phyloP scores from a whole-genome alignment of 495 filamentous ascomycete species.

The Penicillium psychrofluorescens region DNA sequence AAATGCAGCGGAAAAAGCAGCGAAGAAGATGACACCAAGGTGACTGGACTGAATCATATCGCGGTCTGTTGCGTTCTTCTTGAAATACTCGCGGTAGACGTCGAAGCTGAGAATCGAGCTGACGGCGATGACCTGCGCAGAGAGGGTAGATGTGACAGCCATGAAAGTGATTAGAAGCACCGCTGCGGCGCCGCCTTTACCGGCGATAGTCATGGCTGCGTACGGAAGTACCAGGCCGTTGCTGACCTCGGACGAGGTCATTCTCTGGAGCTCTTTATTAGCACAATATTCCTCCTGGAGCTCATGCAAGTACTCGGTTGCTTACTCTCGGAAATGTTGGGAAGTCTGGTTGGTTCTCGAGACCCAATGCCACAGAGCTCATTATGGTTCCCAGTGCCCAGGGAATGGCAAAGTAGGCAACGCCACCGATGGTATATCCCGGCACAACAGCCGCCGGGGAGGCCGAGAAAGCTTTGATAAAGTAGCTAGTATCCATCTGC shows the following conservation, averaged over 20 bases:
- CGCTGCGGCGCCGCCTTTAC: constrained; percentile 34
- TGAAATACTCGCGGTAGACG: constrained; percentile 40
- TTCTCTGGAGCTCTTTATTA: constrained; percentile 13
- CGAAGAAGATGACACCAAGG: constrained; percentile 39
- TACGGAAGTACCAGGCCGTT: constrained; percentile 36
- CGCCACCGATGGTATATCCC: constrained; percentile 37
- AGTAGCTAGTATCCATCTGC: constrained; percentile 40
- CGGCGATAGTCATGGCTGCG: constrained; percentile 33
- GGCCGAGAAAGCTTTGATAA: constrained; percentile 39
- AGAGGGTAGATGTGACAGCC: constrained; percentile 37
- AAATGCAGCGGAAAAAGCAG: constrained; percentile 29
- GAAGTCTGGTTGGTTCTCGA: constrained; percentile 33
- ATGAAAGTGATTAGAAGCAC: constrained; percentile 39
- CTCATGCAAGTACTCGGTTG: background rate
- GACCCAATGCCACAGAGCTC: constrained; percentile 30
- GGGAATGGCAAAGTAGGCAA: constrained; percentile 38
- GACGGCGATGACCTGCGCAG: constrained; percentile 37
- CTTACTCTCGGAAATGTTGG: constrained; percentile 37
- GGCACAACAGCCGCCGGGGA: constrained; percentile 30
- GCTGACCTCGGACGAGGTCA: constrained; percentile 31
- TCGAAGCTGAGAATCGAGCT: constrained; percentile 36
- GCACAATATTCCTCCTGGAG: background rate
- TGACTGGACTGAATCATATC: constrained; percentile 32
- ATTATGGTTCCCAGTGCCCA: constrained; percentile 37
- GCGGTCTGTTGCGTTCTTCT: constrained; percentile 27